Evolutionary conservation across 1,284 basidiomycete species (phyloP).

Genomic region (Cerrena zonata): DNA sequence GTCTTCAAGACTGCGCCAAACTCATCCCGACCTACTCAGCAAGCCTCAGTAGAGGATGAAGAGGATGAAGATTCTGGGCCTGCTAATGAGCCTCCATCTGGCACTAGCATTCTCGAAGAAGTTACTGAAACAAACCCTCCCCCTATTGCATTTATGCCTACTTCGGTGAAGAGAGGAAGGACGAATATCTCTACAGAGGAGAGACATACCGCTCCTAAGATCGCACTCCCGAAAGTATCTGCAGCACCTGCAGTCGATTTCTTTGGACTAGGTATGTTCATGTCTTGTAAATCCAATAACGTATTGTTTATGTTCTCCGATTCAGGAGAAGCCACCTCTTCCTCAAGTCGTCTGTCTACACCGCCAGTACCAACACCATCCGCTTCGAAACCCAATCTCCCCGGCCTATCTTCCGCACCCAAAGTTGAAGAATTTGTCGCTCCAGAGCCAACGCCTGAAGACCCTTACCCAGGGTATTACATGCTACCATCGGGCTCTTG

Average conservation of each 20-base stretch:
- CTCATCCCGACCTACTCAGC: conserved; percentile 12
- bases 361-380: conserved; percentile 22
- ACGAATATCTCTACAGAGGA: conserved; percentile 59
- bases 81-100: conserved; percentile 6
- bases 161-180: conserved; percentile 52
- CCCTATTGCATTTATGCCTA: conserved; percentile 49
- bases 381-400: conserved; percentile 5
- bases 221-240: conserved; percentile 20
- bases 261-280: conserved; percentile 49
- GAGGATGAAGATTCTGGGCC: conserved; percentile 9
- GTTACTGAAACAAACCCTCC: conserved; percentile 15
- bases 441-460: conserved; percentile 68
- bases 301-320: background rate
- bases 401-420: conserved; percentile 60
- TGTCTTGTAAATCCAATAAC: background rate
- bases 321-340: conserved; percentile 1
- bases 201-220: conserved; percentile 27
- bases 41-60: conserved; percentile 23
- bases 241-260: conserved; percentile 53
- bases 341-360: conserved; percentile 10
- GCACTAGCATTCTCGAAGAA: conserved; percentile 11
- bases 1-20: conserved; percentile 42
- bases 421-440: conserved; percentile 64
- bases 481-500: conserved; percentile 75
- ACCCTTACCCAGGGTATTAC: conserved; percentile 86